These are phyloP conservation scores for Fusarium vanettenii DNA, from an alignment of 2,329 filamentous ascomycete genomes.

Conservation along the genomic window DNA sequence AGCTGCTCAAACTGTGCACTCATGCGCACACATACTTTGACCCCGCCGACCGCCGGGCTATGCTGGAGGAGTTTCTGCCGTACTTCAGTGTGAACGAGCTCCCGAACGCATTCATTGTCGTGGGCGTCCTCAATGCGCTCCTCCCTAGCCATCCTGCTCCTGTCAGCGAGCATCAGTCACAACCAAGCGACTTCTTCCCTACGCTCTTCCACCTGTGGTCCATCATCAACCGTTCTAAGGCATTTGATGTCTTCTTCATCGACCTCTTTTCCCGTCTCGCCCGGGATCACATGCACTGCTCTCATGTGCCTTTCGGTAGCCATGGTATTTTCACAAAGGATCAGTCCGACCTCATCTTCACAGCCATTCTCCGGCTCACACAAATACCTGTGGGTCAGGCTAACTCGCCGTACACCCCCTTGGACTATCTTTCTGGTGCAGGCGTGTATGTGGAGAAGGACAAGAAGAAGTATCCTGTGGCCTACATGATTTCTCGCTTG, in stretches of 20 bases:
- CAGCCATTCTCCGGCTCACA: conserved; percentile 85
- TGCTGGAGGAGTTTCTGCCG: conserved; percentile 82
- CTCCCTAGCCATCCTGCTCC: conserved; percentile 86
- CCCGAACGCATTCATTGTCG: conserved; percentile 92
- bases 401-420: conserved; percentile 87
- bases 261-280: conserved; percentile 91
- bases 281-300: conserved; percentile 81
- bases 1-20: conserved; percentile 87
- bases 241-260: conserved; percentile 86
- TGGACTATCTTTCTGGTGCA: conserved; percentile 86
- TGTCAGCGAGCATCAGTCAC: conserved; percentile 76
- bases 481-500: conserved; percentile 93
- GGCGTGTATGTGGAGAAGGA: conserved; percentile 92
- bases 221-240: conserved; percentile 87
- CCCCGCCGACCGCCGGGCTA: conserved; percentile 82
- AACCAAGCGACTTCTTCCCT: conserved; percentile 88
- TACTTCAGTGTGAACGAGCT: conserved; percentile 95
- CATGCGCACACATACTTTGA: conserved; percentile 95
- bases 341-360: conserved; percentile 93
- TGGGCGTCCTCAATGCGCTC: conserved; percentile 85
- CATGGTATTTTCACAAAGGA: conserved; percentile 93
- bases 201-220: conserved; percentile 98
- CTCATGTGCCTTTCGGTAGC: conserved; percentile 82
- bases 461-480: conserved; percentile 89
- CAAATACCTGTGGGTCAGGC: conserved; percentile 98